Percentiles rank a stretch among this genome's conserved stretches.
These are phyloP conservation scores for Castanea crenata DNA, from an alignment of 306 rosid genomes.

Conservation along the genomic window DNA sequence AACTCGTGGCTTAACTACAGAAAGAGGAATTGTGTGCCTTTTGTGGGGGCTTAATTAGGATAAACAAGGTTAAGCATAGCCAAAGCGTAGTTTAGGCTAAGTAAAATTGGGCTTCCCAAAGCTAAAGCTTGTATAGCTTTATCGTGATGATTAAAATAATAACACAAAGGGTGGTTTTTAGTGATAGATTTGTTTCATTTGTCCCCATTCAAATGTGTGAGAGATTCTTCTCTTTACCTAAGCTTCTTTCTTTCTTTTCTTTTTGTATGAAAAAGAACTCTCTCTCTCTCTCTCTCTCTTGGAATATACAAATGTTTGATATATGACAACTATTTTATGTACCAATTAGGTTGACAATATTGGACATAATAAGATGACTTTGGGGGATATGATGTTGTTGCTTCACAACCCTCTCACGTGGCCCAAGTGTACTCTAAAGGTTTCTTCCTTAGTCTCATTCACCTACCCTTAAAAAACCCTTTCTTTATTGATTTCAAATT, in stretches of 20 bases:
- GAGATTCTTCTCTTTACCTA: slow-evolving; percentile 57
- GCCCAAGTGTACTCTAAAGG: slow-evolving; percentile 41
- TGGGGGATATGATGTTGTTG: slow-evolving; percentile 26
- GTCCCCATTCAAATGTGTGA: slow-evolving; percentile 63
- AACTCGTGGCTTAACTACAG: slow-evolving; percentile 45
- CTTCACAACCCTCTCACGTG: slow-evolving; percentile 52
- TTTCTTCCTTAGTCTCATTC: slow-evolving; percentile 21
- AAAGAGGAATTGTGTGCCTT: slow-evolving; percentile 9
- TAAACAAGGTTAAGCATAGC: slow-evolving; percentile 10
- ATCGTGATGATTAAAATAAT: slow-evolving; percentile 47
- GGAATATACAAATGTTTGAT: slow-evolving; percentile 15
- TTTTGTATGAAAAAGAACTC: not conserved
- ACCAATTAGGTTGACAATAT: slow-evolving; percentile 25
- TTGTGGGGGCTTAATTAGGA: slow-evolving; percentile 22
- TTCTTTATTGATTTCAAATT: slow-evolving; percentile 61
- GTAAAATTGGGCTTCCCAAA: slow-evolving; percentile 54
- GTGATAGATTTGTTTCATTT: slow-evolving; percentile 62
- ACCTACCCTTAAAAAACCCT: slow-evolving; percentile 36
- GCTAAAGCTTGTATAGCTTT: slow-evolving; percentile 57
- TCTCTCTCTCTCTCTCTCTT: not conserved
- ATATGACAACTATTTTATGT: slow-evolving; percentile 10
- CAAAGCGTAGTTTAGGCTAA: slow-evolving; percentile 57
- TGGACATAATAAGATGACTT: slow-evolving; percentile 11
- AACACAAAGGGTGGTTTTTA: slow-evolving; percentile 40
- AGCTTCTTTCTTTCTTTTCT: not conserved